Conservation (phyloP, 129 eudicot genomes). For the Chrysanthemum lavandulifolium region DNA sequence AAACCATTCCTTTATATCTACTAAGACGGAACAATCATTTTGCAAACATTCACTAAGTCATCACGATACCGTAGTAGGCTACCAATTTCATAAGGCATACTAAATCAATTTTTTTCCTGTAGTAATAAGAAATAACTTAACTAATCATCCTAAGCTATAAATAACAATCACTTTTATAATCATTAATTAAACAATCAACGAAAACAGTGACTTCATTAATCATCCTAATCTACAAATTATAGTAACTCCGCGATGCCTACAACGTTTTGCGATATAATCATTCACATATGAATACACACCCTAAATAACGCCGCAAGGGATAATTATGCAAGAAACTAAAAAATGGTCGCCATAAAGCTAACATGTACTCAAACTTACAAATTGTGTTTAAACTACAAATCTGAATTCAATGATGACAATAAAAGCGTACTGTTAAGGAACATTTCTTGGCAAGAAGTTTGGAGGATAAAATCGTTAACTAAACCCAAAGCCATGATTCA, state of each 20-base stretch:
- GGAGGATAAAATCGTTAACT: not conserved
- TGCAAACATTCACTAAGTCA: not conserved
- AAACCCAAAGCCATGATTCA: not conserved
- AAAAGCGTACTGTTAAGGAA: not conserved
- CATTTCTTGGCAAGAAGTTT: not conserved
- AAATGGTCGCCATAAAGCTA: too few species aligned
- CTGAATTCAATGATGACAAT: not conserved
- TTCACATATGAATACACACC: too few species aligned
- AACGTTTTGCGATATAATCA: too few species aligned
- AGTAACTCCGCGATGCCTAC: too few species aligned
- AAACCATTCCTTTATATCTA: not conserved
- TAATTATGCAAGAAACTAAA: too few species aligned
- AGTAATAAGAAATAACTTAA: not conserved
- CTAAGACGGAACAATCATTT: not conserved
- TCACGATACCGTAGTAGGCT: not conserved
- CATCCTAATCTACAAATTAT: conserved; percentile 18
- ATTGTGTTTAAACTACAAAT: not conserved
- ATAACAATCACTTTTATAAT: not conserved
- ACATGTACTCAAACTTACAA: not conserved
- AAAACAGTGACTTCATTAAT: not conserved
- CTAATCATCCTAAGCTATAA: too few species aligned
- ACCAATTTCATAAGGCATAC: not conserved
- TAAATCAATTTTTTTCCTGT: too few species aligned
- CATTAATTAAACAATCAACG: not conserved
- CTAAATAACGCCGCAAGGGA: too few species aligned